Base-by-base conservation (phyloP, 2,329 filamentous ascomycete genomes). In the Grosmannia penicillata region DNA sequence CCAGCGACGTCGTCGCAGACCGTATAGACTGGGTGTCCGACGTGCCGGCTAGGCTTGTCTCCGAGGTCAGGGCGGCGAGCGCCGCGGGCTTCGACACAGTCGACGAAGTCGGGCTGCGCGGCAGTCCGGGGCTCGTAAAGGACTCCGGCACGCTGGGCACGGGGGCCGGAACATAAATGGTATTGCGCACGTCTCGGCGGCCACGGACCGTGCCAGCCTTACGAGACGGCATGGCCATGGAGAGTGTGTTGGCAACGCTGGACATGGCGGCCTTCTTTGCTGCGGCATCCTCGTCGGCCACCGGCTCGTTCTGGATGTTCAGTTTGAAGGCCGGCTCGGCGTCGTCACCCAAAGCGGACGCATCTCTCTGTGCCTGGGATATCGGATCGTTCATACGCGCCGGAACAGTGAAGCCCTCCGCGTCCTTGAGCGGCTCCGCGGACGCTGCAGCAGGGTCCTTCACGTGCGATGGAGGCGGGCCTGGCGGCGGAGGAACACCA, bases 11-110 rank as follows among this genome's bases (percentile, higher is more conserved):
- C 3, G 84, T 82, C 3, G 82, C 81, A 3, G 91, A 98, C 35
- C 87, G 79, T 43, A 96, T 80, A 1, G 91, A 96, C 40, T 89
- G 85, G 4, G 83, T 86, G 55, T 98, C 91, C 1, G 86, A 93
- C 14, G 67, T 64, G 19, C 59, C 68, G 2, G 67, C 61, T 24
- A 68, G 53, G 62, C 72, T 66, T 37, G 70, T 62, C 54, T 82
- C 77, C 14, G 85, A 75, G 8, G 76, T 66, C 30, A 80, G 59
- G 4, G 69, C 62, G 28, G 67, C 61, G 29, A 72, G 55, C 4
- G 71, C 64, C 5, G 69, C 61, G 9, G 68, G 56, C 48, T 58
- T 60, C 39, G 60, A 53, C 45, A 47, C 34, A 11, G 50, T 38
- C 15, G 51, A 43, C 7, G 15, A 11, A 2, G 56, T 48, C 55